Conservation (phyloP, 2,329 filamentous ascomycete genomes). For the Aureobasidium zeae region DNA sequence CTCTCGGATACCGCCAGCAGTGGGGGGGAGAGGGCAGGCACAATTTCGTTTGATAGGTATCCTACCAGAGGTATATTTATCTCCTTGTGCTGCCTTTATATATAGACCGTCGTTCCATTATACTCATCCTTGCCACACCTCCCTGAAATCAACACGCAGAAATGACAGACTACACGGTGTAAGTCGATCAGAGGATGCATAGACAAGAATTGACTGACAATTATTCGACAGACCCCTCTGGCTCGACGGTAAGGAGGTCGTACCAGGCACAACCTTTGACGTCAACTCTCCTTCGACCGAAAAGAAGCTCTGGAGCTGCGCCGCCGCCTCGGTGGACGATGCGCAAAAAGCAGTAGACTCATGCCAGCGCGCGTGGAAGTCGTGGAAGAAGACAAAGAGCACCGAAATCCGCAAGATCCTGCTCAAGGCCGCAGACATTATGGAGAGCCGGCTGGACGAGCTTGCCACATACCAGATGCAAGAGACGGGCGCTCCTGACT, state of each 20-base stretch:
- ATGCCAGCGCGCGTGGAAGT: conserved; percentile 57
- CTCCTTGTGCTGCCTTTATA: neutral
- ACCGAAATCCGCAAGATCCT: conserved; percentile 58
- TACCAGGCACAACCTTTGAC: conserved; percentile 42
- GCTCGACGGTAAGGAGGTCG: conserved; percentile 42
- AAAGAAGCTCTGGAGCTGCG: conserved; percentile 46
- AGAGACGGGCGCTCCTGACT: conserved; percentile 45
- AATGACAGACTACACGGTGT: conserved; percentile 15
- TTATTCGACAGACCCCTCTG: conserved; percentile 31
- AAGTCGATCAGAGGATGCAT: neutral
- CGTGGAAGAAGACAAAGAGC: conserved; percentile 58
- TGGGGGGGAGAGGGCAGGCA: too few species aligned
- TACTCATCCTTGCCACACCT: too few species aligned
- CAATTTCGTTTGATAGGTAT: too few species aligned
- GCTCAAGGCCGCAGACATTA: conserved; percentile 56
- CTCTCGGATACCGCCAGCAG: too few species aligned
- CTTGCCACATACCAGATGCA: conserved; percentile 50
- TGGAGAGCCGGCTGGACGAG: conserved; percentile 52
- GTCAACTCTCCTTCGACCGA: conserved; percentile 49
- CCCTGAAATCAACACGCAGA: neutral
- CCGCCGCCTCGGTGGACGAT: conserved; percentile 47
- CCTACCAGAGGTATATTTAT: too few species aligned
- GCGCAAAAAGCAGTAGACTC: conserved; percentile 48
- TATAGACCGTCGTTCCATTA: neutral
- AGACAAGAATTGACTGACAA: neutral